These are phyloP conservation scores for Paragyromitra xinjiangensis DNA, from an alignment of 495 filamentous ascomycete species.

Conservation along the genomic window DNA sequence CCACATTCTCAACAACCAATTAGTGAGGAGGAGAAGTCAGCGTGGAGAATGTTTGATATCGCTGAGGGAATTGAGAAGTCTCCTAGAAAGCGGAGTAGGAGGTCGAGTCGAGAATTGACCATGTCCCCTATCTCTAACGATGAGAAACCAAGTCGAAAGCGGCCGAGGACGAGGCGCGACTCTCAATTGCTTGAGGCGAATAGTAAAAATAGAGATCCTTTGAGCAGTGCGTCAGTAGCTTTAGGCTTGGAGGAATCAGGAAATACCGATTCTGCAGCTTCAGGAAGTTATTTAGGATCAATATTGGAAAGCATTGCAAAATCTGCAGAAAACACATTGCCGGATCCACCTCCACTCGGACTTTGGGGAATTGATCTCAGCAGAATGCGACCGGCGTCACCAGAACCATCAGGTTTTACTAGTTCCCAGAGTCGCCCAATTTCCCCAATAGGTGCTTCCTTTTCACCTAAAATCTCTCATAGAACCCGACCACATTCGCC, in stretches of 20 bases:
- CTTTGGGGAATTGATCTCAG: conserved; percentile 47
- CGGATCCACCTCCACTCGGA: conserved; percentile 29
- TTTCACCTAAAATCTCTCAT: conserved; percentile 28
- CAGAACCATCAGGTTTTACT: conserved; percentile 45
- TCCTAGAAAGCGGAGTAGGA: conserved; percentile 45
- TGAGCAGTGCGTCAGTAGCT: conserved; percentile 1
- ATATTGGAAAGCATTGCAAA: conserved; percentile 54
- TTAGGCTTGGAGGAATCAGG: conserved; percentile 7
- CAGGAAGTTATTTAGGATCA: conserved; percentile 47
- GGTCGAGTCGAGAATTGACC: conserved; percentile 40
- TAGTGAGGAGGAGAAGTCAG: conserved; percentile 52
- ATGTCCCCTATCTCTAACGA: conserved; percentile 35
- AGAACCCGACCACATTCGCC: conserved; percentile 46
- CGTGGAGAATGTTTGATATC: conserved; percentile 57
- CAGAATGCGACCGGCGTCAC: conserved; percentile 50
- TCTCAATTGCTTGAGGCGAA: conserved; percentile 47
- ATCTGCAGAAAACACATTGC: conserved; percentile 31
- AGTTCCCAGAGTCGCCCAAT: conserved; percentile 41
- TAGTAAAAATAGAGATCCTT: conserved; percentile 37
- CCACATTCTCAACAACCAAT: conserved; percentile 52
- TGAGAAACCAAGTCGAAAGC: conserved; percentile 53
- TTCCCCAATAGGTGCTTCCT: conserved; percentile 31
- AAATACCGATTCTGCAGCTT: conserved; percentile 17
- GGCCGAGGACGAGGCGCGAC: conserved; percentile 54
- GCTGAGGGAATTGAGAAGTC: conserved; percentile 49